phyloP scores from a whole-genome alignment of 106 monocot genomes.

The Narthecium ossifragum region DNA sequence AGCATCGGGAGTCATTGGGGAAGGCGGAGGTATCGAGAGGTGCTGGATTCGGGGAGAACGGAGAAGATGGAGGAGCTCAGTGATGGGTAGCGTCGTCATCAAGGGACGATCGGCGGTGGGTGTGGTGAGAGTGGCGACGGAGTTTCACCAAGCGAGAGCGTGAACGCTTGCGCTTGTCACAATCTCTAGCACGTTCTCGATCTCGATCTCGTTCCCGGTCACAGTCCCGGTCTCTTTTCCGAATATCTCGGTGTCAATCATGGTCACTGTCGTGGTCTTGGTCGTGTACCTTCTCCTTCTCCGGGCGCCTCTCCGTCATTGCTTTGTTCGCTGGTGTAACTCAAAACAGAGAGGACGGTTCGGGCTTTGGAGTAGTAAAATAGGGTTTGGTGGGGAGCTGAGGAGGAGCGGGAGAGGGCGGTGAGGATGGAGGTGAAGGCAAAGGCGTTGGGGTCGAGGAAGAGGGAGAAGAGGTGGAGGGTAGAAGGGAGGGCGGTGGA shows the following conservation, averaged over 20 bases:
- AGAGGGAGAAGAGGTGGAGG: conserved; percentile 18
- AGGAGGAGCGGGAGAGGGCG: conserved; percentile 3
- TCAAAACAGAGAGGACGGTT: too few relatives aligned
- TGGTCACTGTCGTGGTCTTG: conserved; percentile 38
- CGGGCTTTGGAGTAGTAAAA: too few relatives aligned
- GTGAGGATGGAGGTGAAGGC: conserved; percentile 12
- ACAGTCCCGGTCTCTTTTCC: conserved; percentile 16
- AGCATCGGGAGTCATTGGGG: too few relatives aligned
- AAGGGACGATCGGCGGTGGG: too few relatives aligned
- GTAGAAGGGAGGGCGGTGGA: conserved; percentile 11
- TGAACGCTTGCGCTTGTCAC: conserved; percentile 14
- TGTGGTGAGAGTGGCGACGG: conserved; percentile 17
- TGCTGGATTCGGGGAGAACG: too few relatives aligned
- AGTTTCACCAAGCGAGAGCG: conserved; percentile 36
- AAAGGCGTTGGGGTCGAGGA: conserved; percentile 10
- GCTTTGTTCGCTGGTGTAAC: too few relatives aligned
- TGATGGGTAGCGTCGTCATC: conserved; percentile 16
- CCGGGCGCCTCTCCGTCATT: neutral
- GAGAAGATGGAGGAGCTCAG: too few relatives aligned
- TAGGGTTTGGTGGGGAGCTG: too few relatives aligned
- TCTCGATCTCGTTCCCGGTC: conserved; percentile 45
- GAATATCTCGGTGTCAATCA: conserved; percentile 30
- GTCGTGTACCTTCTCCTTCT: conserved; percentile 7
- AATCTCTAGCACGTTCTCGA: conserved; percentile 14
- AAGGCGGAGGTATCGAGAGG: too few relatives aligned